phyloP scores from a whole-genome alignment of 108 stramenopile species.

The Fragilaria radians region DNA sequence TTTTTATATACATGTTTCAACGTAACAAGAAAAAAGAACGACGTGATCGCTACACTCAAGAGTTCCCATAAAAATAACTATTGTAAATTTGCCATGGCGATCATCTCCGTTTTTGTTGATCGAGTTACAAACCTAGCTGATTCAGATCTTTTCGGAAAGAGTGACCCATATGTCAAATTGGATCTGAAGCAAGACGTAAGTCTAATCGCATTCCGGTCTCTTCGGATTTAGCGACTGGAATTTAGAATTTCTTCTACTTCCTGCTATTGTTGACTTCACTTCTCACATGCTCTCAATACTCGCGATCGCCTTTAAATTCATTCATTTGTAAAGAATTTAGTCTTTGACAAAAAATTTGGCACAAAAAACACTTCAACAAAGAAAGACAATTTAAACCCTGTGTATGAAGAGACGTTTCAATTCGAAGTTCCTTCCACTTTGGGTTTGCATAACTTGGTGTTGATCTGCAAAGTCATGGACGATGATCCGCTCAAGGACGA shows the following conservation, averaged over 20 bases:
- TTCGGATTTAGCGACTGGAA: background rate
- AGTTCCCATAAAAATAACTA: too few species aligned
- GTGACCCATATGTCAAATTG: slow-evolving; percentile 13
- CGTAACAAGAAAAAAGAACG: too few species aligned
- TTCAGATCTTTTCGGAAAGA: background rate
- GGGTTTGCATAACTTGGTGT: slow-evolving; percentile 4
- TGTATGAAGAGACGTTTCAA: slow-evolving; percentile 8
- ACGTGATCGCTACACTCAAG: too few species aligned
- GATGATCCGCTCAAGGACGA: slow-evolving; percentile 15
- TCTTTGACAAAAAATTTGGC: slow-evolving; percentile 12
- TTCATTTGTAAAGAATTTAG: background rate
- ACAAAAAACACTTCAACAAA: slow-evolving; percentile 5
- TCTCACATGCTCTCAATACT: background rate
- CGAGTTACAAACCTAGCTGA: slow-evolving; percentile 6
- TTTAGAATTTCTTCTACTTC: background rate
- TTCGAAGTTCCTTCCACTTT: slow-evolving; percentile 8
- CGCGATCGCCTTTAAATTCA: background rate
- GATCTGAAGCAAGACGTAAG: slow-evolving; percentile 6
- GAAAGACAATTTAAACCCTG: slow-evolving; percentile 10
- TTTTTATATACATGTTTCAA: too few species aligned
- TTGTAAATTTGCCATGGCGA: too few species aligned
- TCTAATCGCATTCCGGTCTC: too few species aligned
- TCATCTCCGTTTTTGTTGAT: slow-evolving; percentile 8
- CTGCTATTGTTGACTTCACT: background rate
- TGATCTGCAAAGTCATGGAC: slow-evolving; percentile 20